A percentile compares a stretch with the other conserved stretches of the same genome.
These are phyloP conservation scores for Alternaria solani DNA, from an alignment of 2,329 filamentous ascomycete genomes.

Conservation along the genomic window DNA sequence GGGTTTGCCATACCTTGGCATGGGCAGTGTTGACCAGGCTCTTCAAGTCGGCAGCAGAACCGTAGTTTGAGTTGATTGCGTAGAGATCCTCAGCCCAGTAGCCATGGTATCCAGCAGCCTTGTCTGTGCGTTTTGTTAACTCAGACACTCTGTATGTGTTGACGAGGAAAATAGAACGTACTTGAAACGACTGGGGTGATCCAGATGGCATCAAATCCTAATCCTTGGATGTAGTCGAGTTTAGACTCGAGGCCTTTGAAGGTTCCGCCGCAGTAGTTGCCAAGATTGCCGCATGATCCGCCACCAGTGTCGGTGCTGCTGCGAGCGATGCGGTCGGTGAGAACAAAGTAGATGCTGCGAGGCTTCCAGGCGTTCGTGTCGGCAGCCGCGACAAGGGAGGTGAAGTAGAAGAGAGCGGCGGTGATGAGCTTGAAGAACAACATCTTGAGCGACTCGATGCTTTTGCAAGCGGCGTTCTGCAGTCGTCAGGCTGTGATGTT, in stretches of 20 bases:
- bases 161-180: slow-evolving; percentile 21
- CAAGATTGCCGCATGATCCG: slow-evolving; percentile 39
- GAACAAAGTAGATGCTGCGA: slow-evolving; percentile 48
- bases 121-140: slow-evolving; percentile 28
- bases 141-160: not conserved
- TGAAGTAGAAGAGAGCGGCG: slow-evolving; percentile 21
- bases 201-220: slow-evolving; percentile 61
- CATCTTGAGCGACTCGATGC: slow-evolving; percentile 20
- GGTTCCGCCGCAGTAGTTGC: slow-evolving; percentile 60
- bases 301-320: slow-evolving; percentile 45
- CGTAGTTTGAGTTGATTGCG: slow-evolving; percentile 59
- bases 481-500: slow-evolving; percentile 9
- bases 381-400: slow-evolving; percentile 35
- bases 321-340: slow-evolving; percentile 49
- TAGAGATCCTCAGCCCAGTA: slow-evolving; percentile 61
- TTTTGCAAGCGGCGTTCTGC: slow-evolving; percentile 1
- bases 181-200: slow-evolving; percentile 52
- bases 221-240: slow-evolving; percentile 60
- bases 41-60: slow-evolving; percentile 57
- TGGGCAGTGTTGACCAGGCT: slow-evolving; percentile 58
- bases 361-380: slow-evolving; percentile 49
- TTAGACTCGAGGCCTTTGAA: slow-evolving; percentile 59
- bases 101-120: slow-evolving; percentile 59
- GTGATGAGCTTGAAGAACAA: slow-evolving; percentile 23
- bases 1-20: slow-evolving; percentile 49